Base-by-base conservation (phyloP, 139 green algal species). In the Closterium sp. region DNA sequence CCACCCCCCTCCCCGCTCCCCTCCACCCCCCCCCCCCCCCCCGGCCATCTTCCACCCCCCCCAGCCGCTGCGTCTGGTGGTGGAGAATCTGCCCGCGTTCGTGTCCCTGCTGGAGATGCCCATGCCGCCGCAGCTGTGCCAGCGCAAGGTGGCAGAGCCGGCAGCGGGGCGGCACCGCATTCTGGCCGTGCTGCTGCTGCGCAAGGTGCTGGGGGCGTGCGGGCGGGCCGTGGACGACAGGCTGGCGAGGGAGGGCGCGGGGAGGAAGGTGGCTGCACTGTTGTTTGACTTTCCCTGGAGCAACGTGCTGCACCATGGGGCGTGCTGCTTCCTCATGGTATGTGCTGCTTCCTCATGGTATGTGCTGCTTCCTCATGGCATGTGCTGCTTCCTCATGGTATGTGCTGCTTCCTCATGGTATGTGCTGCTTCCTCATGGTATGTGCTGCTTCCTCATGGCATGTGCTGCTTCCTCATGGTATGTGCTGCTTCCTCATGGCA, bases 241-340 rank as follows among this genome's bases (percentile, higher is more conserved):
- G 81, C 34, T 91, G 36, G 23, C 81, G 9, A 2, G 34, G 23
- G 81, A 33, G 33, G 81, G 33, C 31, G 36, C 35, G 23, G 87
- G 76, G 34, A 1, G 23, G 30, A 81, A 83, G 25, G 32, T 91
- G 87, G 34, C 33, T 2, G 55, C n/a, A 4, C 69, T 91, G 33
- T 9, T 91, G 34, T 91, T 91, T 83, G 55, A 91, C 34, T 91
- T 84, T 33, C 34, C 87, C 33, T 91, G 87, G 87, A 91, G 81
- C 87, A 84, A 28, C 87, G 81, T 43, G 34, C 21, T 91, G 35
- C 87, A 91, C 35, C 28, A 38, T 33, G 87, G 34, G 0, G 33
- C 88, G 4, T 69, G 33, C 87, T 38, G 87, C 35, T 90, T 90
- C 87, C 76, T 84, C 33, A 33, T 34, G 34, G 87, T 90, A 81